A percentile compares a stretch with the other conserved stretches of the same genome.
Evolutionary conservation across 2,329 filamentous ascomycete species (phyloP).

Genomic region (Pseudogymnoascus sp.): DNA sequence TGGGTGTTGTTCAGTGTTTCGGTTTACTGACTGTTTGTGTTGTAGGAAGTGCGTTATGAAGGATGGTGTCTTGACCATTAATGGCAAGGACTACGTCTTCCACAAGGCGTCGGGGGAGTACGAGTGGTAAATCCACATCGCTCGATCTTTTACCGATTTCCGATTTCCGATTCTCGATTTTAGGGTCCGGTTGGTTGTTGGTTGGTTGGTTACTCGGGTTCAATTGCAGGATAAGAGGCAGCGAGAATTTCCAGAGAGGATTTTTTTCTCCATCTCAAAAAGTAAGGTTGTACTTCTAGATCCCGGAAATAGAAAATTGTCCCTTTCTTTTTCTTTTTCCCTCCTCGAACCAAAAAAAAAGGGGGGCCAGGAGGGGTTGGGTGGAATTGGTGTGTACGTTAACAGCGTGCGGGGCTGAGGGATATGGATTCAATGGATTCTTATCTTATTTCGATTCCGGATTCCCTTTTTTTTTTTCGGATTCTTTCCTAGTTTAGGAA

Average conservation of each 20-base stretch:
- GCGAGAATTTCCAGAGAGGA: not conserved
- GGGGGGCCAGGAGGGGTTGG: not conserved
- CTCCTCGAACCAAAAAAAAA: not conserved
- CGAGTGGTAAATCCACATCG: slow-evolving; percentile 65
- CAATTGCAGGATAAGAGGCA: not conserved
- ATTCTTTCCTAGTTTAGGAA: not conserved
- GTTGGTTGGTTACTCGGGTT: not conserved
- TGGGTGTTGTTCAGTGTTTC: not conserved
- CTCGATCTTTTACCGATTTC: not conserved
- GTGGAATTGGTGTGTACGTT: not conserved
- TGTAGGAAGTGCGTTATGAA: slow-evolving; percentile 93
- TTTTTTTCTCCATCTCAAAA: not conserved
- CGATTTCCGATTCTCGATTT: not conserved
- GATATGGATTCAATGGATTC: not conserved
- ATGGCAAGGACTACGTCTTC: slow-evolving; percentile 94
- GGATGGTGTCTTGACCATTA: slow-evolving; percentile 89
- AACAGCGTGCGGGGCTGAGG: not conserved
- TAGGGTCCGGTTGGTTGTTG: not conserved
- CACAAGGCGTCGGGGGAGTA: slow-evolving; percentile 97
- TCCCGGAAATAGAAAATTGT: not conserved
- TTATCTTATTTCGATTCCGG: not conserved
- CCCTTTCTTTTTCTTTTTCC: not conserved
- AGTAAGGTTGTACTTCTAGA: slow-evolving; percentile 5
- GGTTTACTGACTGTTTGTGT: slow-evolving; percentile 21
- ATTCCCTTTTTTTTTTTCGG: not conserved